A percentile compares a stretch with the other conserved stretches of the same genome.
phyloP scores from a whole-genome alignment of 202 grass and related monocot genomes.

The Cymbopogon flexuosus region DNA sequence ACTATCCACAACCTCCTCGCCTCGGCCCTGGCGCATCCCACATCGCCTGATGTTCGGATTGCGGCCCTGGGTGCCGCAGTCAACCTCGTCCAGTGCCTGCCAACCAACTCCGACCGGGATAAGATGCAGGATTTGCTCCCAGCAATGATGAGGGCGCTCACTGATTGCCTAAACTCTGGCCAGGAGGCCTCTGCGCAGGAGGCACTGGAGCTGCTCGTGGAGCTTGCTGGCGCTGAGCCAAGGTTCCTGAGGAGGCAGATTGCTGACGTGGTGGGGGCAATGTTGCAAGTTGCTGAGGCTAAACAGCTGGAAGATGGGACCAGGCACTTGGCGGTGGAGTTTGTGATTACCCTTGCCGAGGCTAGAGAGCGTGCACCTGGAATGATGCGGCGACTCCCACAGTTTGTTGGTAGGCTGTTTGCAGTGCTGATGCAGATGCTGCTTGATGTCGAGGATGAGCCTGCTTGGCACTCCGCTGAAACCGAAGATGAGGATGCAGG shows the following conservation, averaged over 20 bases:
- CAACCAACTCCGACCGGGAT: constrained; percentile 61
- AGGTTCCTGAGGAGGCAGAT: constrained; percentile 83
- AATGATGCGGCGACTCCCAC: constrained; percentile 90
- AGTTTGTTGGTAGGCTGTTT: constrained; percentile 84
- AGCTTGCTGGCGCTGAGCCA: constrained; percentile 79
- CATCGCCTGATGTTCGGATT: constrained; percentile 80
- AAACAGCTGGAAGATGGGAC: constrained; percentile 79
- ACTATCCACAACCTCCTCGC: constrained; percentile 81
- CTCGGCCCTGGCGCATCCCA: constrained; percentile 54
- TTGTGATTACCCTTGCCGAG: constrained; percentile 91
- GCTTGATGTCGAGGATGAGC: constrained; percentile 88
- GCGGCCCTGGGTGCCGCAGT: constrained; percentile 62
- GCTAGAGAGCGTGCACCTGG: constrained; percentile 88
- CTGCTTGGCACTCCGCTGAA: constrained; percentile 75
- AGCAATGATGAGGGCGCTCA: constrained; percentile 89
- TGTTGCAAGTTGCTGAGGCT: constrained; percentile 85
- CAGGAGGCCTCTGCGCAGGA: constrained; percentile 90
- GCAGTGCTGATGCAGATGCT: constrained; percentile 96
- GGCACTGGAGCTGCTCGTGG: constrained; percentile 83
- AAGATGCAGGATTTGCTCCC: constrained; percentile 89
- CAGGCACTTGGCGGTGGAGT: constrained; percentile 83
- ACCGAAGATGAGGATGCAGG: constrained; percentile 87
- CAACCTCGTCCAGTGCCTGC: constrained; percentile 76
- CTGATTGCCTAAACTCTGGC: constrained; percentile 72
- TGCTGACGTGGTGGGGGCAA: constrained; percentile 74